Base-by-base conservation (phyloP, 2,329 filamentous ascomycete species). In the Sporothrix humicola region DNA sequence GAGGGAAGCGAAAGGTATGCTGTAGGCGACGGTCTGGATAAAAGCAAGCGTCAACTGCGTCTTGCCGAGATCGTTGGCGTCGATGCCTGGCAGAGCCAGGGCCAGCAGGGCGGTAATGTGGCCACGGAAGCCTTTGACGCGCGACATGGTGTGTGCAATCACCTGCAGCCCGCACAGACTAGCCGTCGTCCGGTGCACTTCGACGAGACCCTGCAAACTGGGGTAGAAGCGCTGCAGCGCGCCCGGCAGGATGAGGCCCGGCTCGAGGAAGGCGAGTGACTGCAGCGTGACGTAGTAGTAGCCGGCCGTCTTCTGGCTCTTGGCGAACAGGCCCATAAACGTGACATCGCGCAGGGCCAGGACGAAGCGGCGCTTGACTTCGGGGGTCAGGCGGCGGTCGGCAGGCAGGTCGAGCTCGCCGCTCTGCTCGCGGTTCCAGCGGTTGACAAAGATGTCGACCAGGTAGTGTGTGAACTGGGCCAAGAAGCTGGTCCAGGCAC, bases 301-400 rank as follows among this genome's bases (percentile, higher is more conserved):
- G 81, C 92, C 95, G 80, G 97, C 94, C 2, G 96, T 92, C 69
- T 94, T 95, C 73, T 90, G 91, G 81, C 95, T 97, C 86, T 99
- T 99, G 72, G 95, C 93, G 81, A 98, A 99, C 69, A 99, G 92
- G 42, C 96, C 96, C 95, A 99, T 98, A 81, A 98, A 99, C 4
- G 94, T 94, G 66, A 98, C 95, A 77, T 99, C 96, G 76, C 92
- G 91, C 76, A 99, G 84, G 75, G 94, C 93, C 52, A 95, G 84
- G 44, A 99, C 96, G 80, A 99, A 98, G 63, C 96, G 91, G 79
- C 87, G 90, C 84, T 95, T 97, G 77, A 99, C 82, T n/a, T 89
- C 90, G 46, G 90, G 88, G 75, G 90, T 96, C 77, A 99, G 90
- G 77, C 86, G 91, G 72, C 96, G 90, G 69, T 95, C 93, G 54